Evolutionary conservation across 164 flowering plant species (phyloP).

Genomic region (Malania oleifera): DNA sequence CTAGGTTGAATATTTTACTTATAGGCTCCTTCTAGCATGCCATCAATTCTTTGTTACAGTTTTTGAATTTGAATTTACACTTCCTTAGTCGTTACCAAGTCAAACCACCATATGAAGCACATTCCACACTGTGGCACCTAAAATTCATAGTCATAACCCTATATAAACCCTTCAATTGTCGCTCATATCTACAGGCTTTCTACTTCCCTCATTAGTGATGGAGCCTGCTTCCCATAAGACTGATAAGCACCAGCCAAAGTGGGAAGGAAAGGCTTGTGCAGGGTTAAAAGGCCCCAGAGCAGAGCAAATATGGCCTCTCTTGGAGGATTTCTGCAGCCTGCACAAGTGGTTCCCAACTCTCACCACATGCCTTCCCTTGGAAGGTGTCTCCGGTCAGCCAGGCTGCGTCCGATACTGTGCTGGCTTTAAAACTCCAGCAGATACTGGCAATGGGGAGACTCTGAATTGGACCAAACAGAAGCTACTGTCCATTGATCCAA

Average conservation of each 20-base stretch:
- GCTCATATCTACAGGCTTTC: too few relatives aligned
- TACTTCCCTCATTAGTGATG: too few relatives aligned
- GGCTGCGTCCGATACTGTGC: conserved; percentile 21
- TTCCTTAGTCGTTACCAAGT: too few relatives aligned
- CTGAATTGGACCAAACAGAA: conserved; percentile 36
- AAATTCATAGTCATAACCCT: too few relatives aligned
- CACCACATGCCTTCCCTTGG: conserved; percentile 20
- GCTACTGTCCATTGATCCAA: conserved; percentile 23
- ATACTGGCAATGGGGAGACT: not conserved
- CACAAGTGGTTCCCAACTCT: conserved; percentile 43
- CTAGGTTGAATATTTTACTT: too few relatives aligned
- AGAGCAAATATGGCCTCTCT: conserved; percentile 39
- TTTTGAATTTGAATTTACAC: too few relatives aligned
- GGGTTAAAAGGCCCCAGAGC: conserved; percentile 18
- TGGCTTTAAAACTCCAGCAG: conserved; percentile 21
- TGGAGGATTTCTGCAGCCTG: conserved; percentile 36
- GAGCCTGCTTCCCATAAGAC: too few relatives aligned
- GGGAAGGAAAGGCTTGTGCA: conserved; percentile 37
- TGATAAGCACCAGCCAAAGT: conserved; percentile 16
- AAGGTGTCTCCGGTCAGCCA: conserved; percentile 16
- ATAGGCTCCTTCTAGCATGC: too few relatives aligned
- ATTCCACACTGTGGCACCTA: too few relatives aligned
- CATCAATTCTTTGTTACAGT: too few relatives aligned
- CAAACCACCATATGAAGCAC: too few relatives aligned
- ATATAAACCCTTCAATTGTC: too few relatives aligned